Base-by-base conservation (phyloP, 495 filamentous ascomycete species). In the Penicillium manginii region DNA sequence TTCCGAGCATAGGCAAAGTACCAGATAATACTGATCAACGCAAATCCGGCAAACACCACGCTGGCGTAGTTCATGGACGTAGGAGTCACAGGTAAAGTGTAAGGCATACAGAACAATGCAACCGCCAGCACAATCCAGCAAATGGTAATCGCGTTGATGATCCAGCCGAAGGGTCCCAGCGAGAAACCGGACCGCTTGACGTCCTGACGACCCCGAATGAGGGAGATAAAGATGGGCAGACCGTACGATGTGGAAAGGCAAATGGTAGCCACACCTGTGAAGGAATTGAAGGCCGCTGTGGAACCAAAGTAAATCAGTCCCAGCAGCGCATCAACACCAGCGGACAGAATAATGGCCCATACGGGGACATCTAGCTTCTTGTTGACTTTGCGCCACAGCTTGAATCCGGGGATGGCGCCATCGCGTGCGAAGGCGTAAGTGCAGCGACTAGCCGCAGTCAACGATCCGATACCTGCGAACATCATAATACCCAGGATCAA, bases 361-460 rank as follows among this genome's bases (percentile, higher is more conserved):
- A 88, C 72, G 4, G 85, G 85, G 22, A 88, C 81, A 56, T 85
- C 78, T 45, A 85, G 75, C 22, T 68, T 73, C 32, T 74, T 74
- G 69, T 85, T 81, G 21, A 87, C 83, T 40, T 69, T 68, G 17
- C 81, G 80, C 86, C 86, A 91, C 29, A 90, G 68, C 18, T 78
- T 68, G 55, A 85, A 88, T 3, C 87, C 83, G 0, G 86, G 88
- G 52, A 91, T 91, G 12, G 88, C 88, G 1, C 73, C 71, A 33
- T 82, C 78, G n/a, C 78, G 86, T 18, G 85, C 86, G 62, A 93
- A 93, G 4, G 89, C 88, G 60, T 88, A 92, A 6, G 86, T 87
- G 83, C 91, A 91, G 3, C 90, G 84, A 60, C 82, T 88, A 47
- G 83, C 84, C 2, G 90, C 90, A 2, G 89, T 90, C 79, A 91